These are phyloP conservation scores for Colletotrichum shisoi DNA, from an alignment of 2,329 filamentous ascomycete species.

Conservation along the genomic window DNA sequence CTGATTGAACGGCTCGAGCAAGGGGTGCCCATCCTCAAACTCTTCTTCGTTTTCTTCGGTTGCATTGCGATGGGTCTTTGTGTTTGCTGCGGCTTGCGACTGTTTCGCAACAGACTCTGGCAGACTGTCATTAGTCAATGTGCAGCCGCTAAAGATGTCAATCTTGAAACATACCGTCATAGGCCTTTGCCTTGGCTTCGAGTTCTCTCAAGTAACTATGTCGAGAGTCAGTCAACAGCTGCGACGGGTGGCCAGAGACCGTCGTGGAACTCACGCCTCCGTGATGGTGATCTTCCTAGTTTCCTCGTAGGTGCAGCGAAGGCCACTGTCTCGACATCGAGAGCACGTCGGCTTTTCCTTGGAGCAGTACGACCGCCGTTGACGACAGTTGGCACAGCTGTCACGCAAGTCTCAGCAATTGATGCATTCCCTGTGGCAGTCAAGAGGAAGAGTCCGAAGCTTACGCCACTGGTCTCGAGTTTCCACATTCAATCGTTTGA, in stretches of 20 bases:
- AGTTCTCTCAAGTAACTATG: slow-evolving; percentile 24
- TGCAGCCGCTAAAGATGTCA: too few species aligned
- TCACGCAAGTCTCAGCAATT: neutral
- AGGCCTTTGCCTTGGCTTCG: slow-evolving; percentile 33
- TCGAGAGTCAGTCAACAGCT: neutral
- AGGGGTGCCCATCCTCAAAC: slow-evolving; percentile 46
- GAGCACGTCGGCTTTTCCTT: slow-evolving; percentile 50
- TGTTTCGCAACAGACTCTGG: slow-evolving; percentile 5
- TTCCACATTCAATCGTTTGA: slow-evolving; percentile 19
- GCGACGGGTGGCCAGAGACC: neutral
- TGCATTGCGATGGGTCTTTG: slow-evolving; percentile 9
- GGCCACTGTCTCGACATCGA: slow-evolving; percentile 46
- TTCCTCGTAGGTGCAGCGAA: slow-evolving; percentile 49
- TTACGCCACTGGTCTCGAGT: slow-evolving; percentile 44
- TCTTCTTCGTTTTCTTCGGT: slow-evolving; percentile 45
- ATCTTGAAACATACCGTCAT: slow-evolving; percentile 15
- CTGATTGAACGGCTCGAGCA: slow-evolving; percentile 50
- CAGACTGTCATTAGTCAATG: neutral
- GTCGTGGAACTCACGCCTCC: slow-evolving; percentile 44
- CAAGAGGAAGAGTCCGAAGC: slow-evolving; percentile 12
- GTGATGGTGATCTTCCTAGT: slow-evolving; percentile 49
- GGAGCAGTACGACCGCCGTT: slow-evolving; percentile 49
- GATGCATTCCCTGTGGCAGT: neutral
- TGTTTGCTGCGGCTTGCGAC: neutral
- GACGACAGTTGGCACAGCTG: slow-evolving; percentile 50